Evolutionary conservation across 192 early-diverging fungal species (phyloP).

Genomic region (Backusella macrospora): DNA sequence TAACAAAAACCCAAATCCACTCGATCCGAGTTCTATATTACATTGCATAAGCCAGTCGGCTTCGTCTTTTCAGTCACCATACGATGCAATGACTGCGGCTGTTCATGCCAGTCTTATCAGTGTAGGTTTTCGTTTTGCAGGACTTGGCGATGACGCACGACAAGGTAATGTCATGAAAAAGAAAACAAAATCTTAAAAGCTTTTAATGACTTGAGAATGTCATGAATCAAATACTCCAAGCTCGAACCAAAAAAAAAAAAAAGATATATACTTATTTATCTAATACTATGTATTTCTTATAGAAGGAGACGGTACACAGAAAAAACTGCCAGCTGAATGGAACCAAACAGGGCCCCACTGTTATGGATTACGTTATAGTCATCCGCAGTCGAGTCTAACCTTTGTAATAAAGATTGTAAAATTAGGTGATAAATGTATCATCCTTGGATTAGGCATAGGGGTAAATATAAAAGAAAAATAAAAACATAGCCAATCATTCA

Average conservation of each 20-base stretch:
- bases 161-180: slow-evolving; percentile 29
- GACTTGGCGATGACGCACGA: slow-evolving; percentile 60
- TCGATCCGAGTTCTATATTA: slow-evolving; percentile 39
- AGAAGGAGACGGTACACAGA: slow-evolving; percentile 33
- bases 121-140: slow-evolving; percentile 65
- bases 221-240: too few relatives aligned
- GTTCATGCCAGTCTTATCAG: slow-evolving; percentile 63
- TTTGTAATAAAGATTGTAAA: slow-evolving; percentile 70
- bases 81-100: slow-evolving; percentile 53
- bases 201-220: too few relatives aligned
- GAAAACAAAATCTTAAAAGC: neutral
- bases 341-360: slow-evolving; percentile 57
- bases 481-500: neutral
- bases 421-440: slow-evolving; percentile 61
- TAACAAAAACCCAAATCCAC: slow-evolving; percentile 21
- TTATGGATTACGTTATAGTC: slow-evolving; percentile 67
- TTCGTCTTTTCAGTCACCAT: slow-evolving; percentile 36
- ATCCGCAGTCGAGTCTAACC: slow-evolving; percentile 66
- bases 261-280: too few relatives aligned
- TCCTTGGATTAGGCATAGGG: slow-evolving; percentile 69
- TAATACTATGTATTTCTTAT: neutral
- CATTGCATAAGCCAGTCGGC: slow-evolving; percentile 13
- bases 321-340: slow-evolving; percentile 56
- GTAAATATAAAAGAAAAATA: slow-evolving; percentile 38
- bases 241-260: too few relatives aligned